These are phyloP conservation scores for Venturia pyrina DNA, from an alignment of 2,329 filamentous ascomycete species.

Conservation along the genomic window DNA sequence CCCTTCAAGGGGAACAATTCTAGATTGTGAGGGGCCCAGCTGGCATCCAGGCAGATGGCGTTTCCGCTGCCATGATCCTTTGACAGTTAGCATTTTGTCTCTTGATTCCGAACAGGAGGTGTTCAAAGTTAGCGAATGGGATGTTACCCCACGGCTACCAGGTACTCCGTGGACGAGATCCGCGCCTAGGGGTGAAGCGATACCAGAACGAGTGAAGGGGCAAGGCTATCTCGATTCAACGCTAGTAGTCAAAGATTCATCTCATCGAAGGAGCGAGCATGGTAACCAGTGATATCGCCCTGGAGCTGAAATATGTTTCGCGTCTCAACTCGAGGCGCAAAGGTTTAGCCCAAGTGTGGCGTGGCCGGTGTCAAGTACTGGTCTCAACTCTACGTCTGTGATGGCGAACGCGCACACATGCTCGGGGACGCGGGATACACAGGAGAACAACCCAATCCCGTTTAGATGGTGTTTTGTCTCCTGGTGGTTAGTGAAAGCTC, in stretches of 20 bases:
- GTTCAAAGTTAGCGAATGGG: not conserved
- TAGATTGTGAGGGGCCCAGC: not conserved
- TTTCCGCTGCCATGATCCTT: slow-evolving; percentile 4
- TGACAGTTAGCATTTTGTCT: slow-evolving; percentile 5
- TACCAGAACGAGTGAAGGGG: not conserved
- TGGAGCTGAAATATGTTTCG: not conserved
- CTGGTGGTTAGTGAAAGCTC: not conserved
- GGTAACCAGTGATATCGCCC: not conserved
- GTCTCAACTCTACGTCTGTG: not conserved
- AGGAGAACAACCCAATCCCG: not conserved
- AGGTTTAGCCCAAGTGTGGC: not conserved
- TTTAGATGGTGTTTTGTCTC: not conserved
- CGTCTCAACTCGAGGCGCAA: not conserved
- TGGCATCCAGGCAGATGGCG: not conserved
- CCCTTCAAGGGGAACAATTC: not conserved
- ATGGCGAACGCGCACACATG: not conserved
- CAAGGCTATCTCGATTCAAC: not conserved
- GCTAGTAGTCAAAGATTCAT: not conserved
- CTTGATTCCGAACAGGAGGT: not conserved
- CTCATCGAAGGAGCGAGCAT: not conserved
- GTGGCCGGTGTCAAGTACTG: not conserved
- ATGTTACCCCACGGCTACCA: not conserved
- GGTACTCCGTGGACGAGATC: not conserved
- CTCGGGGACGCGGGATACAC: not conserved
- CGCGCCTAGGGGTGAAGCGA: not conserved